Base-by-base conservation (phyloP, 768 basidiomycete genomes). In the Holtermanniella nyarrowii region DNA sequence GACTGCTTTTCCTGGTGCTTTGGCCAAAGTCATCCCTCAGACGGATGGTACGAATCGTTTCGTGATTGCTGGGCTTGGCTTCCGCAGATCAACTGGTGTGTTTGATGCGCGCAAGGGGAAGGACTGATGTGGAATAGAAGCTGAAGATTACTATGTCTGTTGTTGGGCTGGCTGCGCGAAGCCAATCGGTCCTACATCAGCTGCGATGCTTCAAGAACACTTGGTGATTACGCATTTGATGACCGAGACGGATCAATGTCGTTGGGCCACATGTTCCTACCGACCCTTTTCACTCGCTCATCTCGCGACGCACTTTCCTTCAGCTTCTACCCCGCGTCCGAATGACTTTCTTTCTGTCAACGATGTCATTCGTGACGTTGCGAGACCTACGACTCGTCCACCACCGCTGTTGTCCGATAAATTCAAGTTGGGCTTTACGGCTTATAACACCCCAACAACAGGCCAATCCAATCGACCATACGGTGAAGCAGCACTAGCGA, bases 41-140 rank as follows among this genome's bases (percentile, higher is more conserved):
- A 84, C 82, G 25, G 43, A 49, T 18, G 61, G 65, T 2, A 52
- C 46, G 4, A 55, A 63, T 58, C 77, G 80, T 48, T 99, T 93
- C 63, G 78, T 99, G 37, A 88, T 99, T 44, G 83, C 83, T 31
- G 90, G 90, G 4, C 84, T 96, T 41, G 80, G 82, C 53, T 69
- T 68, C 53, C 56, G 66, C 44, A 58, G 59, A 26, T 57, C 64
- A 26, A 25, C 51, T 16, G 69, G 69, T 65, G 44, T 55, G 69
- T 63, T 22, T 40, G 42, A 3, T 37, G 22, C 4, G 14, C 21
- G 4, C 13, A 56, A 43, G 42, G 73, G 84, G 48, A 76, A 80
- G 50, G 82, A 31, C 14, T 37, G 81, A 69, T 80, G 82, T 51
- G 61, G 77, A 0, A 68, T 78, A 54, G 75, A 74, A 12, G 77